A percentile compares a stretch with the other conserved stretches of the same genome.
Evolutionary conservation across 257 asterid species (phyloP).

Genomic region (Rehmannia glutinosa): DNA sequence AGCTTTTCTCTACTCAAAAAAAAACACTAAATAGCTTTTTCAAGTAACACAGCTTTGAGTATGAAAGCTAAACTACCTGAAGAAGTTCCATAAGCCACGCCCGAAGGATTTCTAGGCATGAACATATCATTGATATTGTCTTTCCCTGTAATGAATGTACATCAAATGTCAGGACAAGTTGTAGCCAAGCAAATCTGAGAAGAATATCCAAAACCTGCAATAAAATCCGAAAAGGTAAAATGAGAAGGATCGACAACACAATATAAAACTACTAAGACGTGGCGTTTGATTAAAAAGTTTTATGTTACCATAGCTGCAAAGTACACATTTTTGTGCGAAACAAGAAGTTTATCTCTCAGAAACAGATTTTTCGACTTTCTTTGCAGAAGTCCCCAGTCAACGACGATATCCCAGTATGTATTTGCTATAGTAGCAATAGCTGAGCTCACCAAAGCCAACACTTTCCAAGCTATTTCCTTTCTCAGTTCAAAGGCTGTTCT

Average conservation of each 20-base stretch:
- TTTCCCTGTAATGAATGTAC: constrained; percentile 53
- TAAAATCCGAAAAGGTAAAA: neutral
- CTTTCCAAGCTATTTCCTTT: constrained; percentile 49
- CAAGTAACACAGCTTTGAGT: neutral
- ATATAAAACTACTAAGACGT: neutral
- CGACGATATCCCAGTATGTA: constrained; percentile 81
- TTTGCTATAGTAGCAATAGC: constrained; percentile 47
- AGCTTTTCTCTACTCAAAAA: no score
- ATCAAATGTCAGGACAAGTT: constrained; percentile 47
- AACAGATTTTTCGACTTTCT: constrained; percentile 56
- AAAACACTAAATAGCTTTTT: neutral
- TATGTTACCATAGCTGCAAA: constrained; percentile 58
- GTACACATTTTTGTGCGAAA: constrained; percentile 53
- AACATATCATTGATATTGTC: constrained; percentile 42
- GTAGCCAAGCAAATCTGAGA: constrained; percentile 86
- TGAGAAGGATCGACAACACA: neutral
- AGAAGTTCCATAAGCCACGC: constrained; percentile 91
- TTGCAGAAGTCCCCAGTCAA: constrained; percentile 84
- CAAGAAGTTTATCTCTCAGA: constrained; percentile 59
- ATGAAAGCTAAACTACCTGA: constrained; percentile 47
- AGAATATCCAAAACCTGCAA: constrained; percentile 64
- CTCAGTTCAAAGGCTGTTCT: constrained; percentile 65
- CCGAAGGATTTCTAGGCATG: constrained; percentile 77
- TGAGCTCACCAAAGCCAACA: constrained; percentile 59
- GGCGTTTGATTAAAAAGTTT: neutral